Percentiles rank a stretch among this genome's conserved stretches.
These are phyloP conservation scores for Candida frijolesensis DNA, from an alignment of 1,139 yeast genomes.

Conservation along the genomic window DNA sequence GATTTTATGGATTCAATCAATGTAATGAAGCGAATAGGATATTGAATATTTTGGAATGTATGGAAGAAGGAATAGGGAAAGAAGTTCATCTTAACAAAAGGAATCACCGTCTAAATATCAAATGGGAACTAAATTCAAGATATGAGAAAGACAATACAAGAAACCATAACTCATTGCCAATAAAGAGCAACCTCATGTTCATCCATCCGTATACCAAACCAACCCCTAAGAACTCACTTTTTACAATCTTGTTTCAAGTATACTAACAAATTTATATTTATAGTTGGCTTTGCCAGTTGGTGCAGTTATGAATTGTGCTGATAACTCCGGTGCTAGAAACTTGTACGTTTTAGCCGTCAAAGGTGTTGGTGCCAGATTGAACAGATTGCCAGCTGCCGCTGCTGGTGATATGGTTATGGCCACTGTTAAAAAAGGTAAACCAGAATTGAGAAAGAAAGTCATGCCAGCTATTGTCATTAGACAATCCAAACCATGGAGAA, in stretches of 20 bases:
- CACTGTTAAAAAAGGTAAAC: slow-evolving; percentile 99
- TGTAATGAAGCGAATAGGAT: neutral
- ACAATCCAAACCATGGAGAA: slow-evolving; percentile 99
- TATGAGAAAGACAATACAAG: neutral
- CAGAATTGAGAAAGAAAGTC: slow-evolving; percentile 99
- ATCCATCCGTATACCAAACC: neutral
- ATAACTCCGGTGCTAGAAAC: slow-evolving; percentile 99
- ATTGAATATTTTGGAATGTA: neutral
- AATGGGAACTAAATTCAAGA: too few species aligned
- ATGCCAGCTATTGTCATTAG: slow-evolving; percentile 99
- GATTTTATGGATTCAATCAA: neutral
- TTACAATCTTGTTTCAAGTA: neutral
- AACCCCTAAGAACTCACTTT: neutral
- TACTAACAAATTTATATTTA: slow-evolving; percentile 21
- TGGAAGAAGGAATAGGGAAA: neutral
- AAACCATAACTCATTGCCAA: too few species aligned
- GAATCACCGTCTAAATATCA: too few species aligned
- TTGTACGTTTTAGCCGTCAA: slow-evolving; percentile 98
- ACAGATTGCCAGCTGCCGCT: slow-evolving; percentile 99
- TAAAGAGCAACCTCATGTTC: too few species aligned
- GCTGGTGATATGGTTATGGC: slow-evolving; percentile 99
- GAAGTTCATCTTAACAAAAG: too few species aligned
- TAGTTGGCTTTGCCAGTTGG: slow-evolving; percentile 98
- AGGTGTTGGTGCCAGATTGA: slow-evolving; percentile 99
- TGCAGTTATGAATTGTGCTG: slow-evolving; percentile 99